phyloP scores from a whole-genome alignment of 306 rosid genomes.

The Myrica gale region DNA sequence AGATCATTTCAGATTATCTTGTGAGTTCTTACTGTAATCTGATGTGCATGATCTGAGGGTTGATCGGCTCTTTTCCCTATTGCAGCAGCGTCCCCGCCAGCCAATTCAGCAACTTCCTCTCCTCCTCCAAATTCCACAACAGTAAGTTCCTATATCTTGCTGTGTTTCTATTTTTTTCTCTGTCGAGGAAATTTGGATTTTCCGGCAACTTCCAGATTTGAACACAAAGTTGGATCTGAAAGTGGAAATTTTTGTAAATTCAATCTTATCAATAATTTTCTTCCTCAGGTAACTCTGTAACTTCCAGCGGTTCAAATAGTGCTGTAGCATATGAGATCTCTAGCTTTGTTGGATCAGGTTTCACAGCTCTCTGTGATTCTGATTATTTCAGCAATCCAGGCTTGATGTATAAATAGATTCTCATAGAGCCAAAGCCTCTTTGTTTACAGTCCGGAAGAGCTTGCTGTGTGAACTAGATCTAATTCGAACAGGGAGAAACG shows the following conservation, averaged over 20 bases:
- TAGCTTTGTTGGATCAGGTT: conserved; percentile 18
- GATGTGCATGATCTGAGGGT: not conserved
- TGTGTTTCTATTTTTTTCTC: not conserved
- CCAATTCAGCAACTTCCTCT: not conserved
- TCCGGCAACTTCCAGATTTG: too few relatives aligned
- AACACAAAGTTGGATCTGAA: not conserved
- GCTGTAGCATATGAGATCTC: conserved; percentile 29
- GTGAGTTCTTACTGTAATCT: too few relatives aligned
- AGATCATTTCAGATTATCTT: too few relatives aligned
- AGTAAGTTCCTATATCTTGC: not conserved
- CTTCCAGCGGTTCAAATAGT: conserved; percentile 14
- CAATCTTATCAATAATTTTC: not conserved
- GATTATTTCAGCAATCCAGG: conserved; percentile 23
- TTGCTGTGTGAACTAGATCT: too few relatives aligned
- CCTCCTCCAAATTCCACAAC: not conserved
- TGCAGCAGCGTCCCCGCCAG: not conserved
- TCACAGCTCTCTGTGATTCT: conserved; percentile 27
- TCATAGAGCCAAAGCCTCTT: too few relatives aligned
- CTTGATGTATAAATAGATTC: not conserved
- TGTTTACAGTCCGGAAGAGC: too few relatives aligned
- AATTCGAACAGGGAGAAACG: too few relatives aligned
- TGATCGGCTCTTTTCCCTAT: too few relatives aligned
- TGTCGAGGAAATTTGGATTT: too few relatives aligned
- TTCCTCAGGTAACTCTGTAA: conserved; percentile 11
- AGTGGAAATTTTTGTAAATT: not conserved